Base-by-base conservation (phyloP, 441 rosid species). In the Pelargonium fulgidum region DNA sequence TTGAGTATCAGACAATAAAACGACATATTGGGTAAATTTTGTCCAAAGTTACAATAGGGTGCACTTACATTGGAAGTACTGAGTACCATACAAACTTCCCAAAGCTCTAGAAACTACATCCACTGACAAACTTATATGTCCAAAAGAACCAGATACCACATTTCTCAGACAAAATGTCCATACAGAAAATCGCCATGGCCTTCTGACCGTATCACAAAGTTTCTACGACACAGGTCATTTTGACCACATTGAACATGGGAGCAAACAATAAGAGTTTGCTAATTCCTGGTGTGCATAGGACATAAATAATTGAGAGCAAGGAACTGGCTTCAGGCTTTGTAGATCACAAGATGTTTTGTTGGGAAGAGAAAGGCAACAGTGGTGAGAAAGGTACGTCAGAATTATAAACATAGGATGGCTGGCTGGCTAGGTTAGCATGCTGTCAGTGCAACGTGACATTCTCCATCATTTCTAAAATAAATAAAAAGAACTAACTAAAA, bases 251-350 rank as follows among this genome's bases (percentile, higher is more conserved):
- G 66, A 67, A 72, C 70, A 70, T 66, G n/a, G 39, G 45, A 69
- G 54, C 63, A 56, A 64, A 62, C 7, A 36, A 52, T 56, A 65
- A 66, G 62, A 72, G 67, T 69, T 71, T 39, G 56, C 42, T 41
- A 79, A 73, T 67, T 79, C 71, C 73, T 70, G 76, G 69, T 75
- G 70, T 79, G 79, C 75, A 72, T 78, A 58, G 80, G 73, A 70
- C 45, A 41, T 4, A 39, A 3, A 41, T 41, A 5, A 41, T 41
- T 41, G 42, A 79, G 78, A 76, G 68, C 72, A 75, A 76, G 47
- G 64, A 70, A 65, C 36, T 26, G 70, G 63, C 62, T 44, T 74
- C 77, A 65, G 70, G 73, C 67, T 65, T 74, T 59, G 77, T 47
- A 65, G 66, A 65, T 69, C 77, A 69, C 63, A 65, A n/a, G 66